phyloP scores from a whole-genome alignment of 2,329 filamentous ascomycete genomes.

The Phialocephala sp. region DNA sequence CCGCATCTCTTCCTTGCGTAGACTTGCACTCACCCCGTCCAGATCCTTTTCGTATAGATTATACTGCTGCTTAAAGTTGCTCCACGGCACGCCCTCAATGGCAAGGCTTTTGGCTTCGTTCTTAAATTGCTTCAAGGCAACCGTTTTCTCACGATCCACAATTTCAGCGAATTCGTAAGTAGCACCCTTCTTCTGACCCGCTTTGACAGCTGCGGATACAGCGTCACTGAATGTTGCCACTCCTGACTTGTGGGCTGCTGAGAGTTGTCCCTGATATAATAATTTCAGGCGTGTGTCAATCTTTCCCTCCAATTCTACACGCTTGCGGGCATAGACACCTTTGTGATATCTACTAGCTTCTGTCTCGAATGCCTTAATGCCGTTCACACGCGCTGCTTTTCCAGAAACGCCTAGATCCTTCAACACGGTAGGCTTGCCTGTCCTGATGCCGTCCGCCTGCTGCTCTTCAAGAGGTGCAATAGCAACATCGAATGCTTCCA shows the following conservation, averaged over 20 bases:
- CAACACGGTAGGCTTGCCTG: constrained; percentile 77
- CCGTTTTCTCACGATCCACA: constrained; percentile 80
- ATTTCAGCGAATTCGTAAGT: constrained; percentile 96
- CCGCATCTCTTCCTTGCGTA: constrained; percentile 96
- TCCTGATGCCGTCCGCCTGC: constrained; percentile 74
- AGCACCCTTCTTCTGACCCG: constrained; percentile 88
- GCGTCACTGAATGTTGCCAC: constrained; percentile 85
- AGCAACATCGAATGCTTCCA: constrained; percentile 81
- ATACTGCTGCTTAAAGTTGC: constrained; percentile 81
- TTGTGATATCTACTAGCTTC: constrained; percentile 97
- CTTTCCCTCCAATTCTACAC: constrained; percentile 82
- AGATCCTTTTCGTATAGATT: constrained; percentile 87
- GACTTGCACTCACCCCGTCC: constrained; percentile 80
- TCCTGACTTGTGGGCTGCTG: constrained; percentile 86
- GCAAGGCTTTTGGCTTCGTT: constrained; percentile 74
- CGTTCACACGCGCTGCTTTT: constrained; percentile 71
- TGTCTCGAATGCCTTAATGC: constrained; percentile 83
- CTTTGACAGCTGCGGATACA: constrained; percentile 85
- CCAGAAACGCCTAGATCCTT: constrained; percentile 76
- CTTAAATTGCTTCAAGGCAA: constrained; percentile 76
- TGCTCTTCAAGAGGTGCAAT: constrained; percentile 85
- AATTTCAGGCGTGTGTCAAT: constrained; percentile 87
- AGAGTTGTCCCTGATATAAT: constrained; percentile 86
- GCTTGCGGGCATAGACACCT: constrained; percentile 87
- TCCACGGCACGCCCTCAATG: constrained; percentile 85